These are phyloP conservation scores for Aspergillus neotritici DNA, from an alignment of 2,329 filamentous ascomycete genomes.

Conservation along the genomic window DNA sequence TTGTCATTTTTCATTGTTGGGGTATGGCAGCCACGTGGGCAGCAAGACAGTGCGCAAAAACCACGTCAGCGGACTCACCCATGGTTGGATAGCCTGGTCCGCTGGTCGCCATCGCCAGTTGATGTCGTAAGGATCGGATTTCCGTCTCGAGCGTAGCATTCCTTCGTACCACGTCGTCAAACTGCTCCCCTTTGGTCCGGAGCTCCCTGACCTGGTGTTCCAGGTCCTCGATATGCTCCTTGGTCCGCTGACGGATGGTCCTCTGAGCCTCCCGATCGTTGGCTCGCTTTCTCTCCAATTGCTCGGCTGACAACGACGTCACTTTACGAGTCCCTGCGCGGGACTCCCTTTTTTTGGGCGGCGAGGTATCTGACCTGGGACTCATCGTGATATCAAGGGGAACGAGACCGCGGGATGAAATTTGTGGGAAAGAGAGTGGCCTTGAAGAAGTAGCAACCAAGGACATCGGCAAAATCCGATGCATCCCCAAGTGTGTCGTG, in stretches of 20 bases:
- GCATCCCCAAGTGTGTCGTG: constrained; percentile 11
- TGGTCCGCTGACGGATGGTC: constrained; percentile 54
- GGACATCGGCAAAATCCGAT: constrained; percentile 6
- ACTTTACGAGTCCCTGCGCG: constrained; percentile 54
- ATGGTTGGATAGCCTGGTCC: constrained; percentile 17
- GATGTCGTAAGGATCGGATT: constrained; percentile 47
- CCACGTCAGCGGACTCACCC: constrained; percentile 8
- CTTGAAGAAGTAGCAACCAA: constrained; percentile 10
- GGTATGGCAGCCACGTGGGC: not conserved
- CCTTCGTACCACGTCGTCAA: constrained; percentile 48
- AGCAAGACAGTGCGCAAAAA: not conserved
- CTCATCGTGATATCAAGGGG: constrained; percentile 17
- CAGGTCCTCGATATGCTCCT: constrained; percentile 55
- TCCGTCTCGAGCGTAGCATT: constrained; percentile 53
- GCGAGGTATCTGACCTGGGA: constrained; percentile 15
- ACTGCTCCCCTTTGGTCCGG: constrained; percentile 45
- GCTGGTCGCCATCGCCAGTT: constrained; percentile 35
- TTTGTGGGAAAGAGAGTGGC: constrained; percentile 3
- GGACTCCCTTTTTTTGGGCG: constrained; percentile 37
- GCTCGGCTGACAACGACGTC: constrained; percentile 52
- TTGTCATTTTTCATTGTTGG: constrained; percentile 12
- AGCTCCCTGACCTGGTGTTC: constrained; percentile 51
- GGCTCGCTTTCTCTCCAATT: constrained; percentile 55
- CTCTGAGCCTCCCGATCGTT: constrained; percentile 58
- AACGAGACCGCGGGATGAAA: not conserved